A percentile compares a stretch with the other conserved stretches of the same genome.
phyloP scores from a whole-genome alignment of 306 rosid genomes.

The Dryas alaskensis region DNA sequence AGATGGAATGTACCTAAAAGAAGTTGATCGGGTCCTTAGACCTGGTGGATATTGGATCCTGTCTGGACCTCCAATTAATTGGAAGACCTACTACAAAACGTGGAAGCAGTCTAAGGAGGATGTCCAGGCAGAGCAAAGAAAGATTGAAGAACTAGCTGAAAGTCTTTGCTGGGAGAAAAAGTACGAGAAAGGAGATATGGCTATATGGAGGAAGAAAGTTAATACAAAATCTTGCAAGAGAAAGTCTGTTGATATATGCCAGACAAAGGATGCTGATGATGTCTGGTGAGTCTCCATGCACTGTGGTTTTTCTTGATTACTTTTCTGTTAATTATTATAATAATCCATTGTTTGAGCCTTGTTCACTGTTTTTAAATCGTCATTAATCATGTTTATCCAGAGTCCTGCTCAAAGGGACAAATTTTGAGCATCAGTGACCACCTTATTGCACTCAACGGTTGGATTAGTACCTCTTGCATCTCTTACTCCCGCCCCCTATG shows the following conservation, averaged over 20 bases:
- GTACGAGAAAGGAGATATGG: slow-evolving; percentile 94
- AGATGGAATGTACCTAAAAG: slow-evolving; percentile 89
- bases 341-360: background rate
- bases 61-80: slow-evolving; percentile 98
- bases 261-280: slow-evolving; percentile 60
- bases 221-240: slow-evolving; percentile 65
- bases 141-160: slow-evolving; percentile 75
- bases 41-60: slow-evolving; percentile 97
- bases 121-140: slow-evolving; percentile 74
- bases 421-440: no score
- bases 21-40: slow-evolving; percentile 94
- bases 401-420: no score
- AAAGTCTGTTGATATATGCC: slow-evolving; percentile 47
- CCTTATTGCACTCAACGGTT: no score
- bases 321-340: background rate
- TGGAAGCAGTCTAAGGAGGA: slow-evolving; percentile 92
- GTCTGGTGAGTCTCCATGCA: slow-evolving; percentile 62
- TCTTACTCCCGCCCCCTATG: background rate
- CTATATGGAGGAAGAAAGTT: slow-evolving; percentile 76
- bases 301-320: background rate
- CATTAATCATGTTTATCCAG: background rate
- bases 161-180: slow-evolving; percentile 97
- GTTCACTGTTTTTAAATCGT: background rate
- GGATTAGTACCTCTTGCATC: no score
- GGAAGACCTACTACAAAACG: slow-evolving; percentile 86